A percentile compares a stretch with the other conserved stretches of the same genome.
These are phyloP conservation scores for Calonectria pseudoreteaudii DNA, from an alignment of 2,329 filamentous ascomycete species.

Conservation along the genomic window DNA sequence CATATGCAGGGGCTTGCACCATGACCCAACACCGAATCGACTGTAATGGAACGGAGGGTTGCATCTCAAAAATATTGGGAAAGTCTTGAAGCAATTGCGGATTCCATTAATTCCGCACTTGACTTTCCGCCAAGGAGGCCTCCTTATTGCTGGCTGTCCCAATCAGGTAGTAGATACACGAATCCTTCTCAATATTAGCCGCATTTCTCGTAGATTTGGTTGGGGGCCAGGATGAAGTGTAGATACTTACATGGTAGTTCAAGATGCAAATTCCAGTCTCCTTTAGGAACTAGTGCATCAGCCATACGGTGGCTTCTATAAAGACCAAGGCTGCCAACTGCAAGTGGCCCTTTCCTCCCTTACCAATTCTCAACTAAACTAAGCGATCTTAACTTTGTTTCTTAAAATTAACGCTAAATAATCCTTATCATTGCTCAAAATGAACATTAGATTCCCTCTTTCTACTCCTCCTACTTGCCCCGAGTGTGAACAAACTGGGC, in stretches of 20 bases:
- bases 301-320: background rate
- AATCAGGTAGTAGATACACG: no score
- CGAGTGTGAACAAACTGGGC: background rate
- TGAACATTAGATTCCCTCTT: background rate
- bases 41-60: no score
- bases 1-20: background rate
- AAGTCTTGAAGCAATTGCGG: background rate
- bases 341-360: background rate
- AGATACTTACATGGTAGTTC: background rate
- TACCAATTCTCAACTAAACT: background rate
- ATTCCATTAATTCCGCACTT: background rate
- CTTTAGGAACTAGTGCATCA: background rate
- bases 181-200: background rate
- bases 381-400: background rate
- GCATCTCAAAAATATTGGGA: background rate
- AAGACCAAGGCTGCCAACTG: background rate
- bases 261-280: accelerated
- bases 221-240: background rate
- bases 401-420: background rate
- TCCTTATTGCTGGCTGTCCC: background rate
- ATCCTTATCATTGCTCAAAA: background rate
- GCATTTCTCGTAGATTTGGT: background rate
- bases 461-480: background rate
- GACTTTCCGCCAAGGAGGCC: background rate
- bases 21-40: background rate